A percentile compares a stretch with the other conserved stretches of the same genome.
phyloP scores from a whole-genome alignment of 306 rosid genomes.

The Casuarina cunninghamiana region DNA sequence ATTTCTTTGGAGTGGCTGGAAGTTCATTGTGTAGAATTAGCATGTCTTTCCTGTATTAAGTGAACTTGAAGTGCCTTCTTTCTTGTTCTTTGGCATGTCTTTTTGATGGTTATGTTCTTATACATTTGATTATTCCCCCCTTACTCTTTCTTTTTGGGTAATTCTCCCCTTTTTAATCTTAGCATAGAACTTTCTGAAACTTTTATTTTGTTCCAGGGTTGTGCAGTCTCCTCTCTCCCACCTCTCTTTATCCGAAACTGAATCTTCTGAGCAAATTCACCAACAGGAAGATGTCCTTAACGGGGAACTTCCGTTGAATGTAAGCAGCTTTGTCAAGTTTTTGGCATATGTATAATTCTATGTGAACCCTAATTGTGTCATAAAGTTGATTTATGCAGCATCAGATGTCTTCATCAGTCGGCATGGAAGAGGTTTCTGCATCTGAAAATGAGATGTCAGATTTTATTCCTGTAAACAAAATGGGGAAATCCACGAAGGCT shows the following conservation, averaged over 20 bases:
- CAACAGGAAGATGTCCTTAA: conserved; percentile 36
- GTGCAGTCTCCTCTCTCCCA: conserved; percentile 58
- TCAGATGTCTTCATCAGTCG: conserved; percentile 35
- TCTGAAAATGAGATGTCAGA: conserved; percentile 43
- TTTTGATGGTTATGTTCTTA: neutral
- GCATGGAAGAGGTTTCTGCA: conserved; percentile 45
- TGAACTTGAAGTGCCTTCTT: neutral
- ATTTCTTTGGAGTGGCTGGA: neutral
- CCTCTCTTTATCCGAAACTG: conserved; percentile 48
- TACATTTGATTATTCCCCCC: neutral
- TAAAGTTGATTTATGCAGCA: conserved; percentile 42
- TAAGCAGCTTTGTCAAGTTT: conserved; percentile 35
- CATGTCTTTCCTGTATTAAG: neutral
- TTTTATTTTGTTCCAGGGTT: conserved; percentile 53
- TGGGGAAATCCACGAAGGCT: conserved; percentile 58
- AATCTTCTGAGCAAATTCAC: conserved; percentile 32
- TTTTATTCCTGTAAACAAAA: conserved; percentile 35
- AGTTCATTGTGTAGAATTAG: neutral
- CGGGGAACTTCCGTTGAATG: conserved; percentile 49
- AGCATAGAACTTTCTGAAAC: neutral
- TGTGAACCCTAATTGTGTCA: conserved; percentile 8
- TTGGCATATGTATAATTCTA: conserved; percentile 9
- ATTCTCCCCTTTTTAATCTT: no score
- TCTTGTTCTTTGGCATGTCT: neutral
- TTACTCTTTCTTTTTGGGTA: neutral